phyloP scores from a whole-genome alignment of 2,329 filamentous ascomycete species.

The Scytalidium sp. region DNA sequence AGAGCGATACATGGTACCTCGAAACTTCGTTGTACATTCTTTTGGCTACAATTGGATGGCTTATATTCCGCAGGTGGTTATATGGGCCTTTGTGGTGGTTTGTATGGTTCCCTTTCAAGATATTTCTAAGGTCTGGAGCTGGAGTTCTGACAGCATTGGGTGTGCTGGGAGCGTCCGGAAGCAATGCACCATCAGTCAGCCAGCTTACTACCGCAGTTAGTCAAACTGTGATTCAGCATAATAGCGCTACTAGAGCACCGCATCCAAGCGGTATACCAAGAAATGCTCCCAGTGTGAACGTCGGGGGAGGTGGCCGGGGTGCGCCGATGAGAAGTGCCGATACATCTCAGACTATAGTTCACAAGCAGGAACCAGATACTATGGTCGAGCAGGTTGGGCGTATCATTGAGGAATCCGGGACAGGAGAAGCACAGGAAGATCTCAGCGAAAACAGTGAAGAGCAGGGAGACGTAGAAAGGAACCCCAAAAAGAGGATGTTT shows the following conservation, averaged over 20 bases:
- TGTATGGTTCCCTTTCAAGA: slow-evolving; percentile 74
- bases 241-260: slow-evolving; percentile 16
- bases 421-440: slow-evolving; percentile 23
- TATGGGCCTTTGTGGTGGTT: slow-evolving; percentile 93
- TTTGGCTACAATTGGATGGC: slow-evolving; percentile 73
- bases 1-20: slow-evolving; percentile 97
- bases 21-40: slow-evolving; percentile 86
- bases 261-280: slow-evolving; percentile 9
- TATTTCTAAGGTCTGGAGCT: slow-evolving; percentile 58
- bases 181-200: slow-evolving; percentile 15
- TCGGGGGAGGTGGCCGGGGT: slow-evolving; percentile 33
- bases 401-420: slow-evolving; percentile 41
- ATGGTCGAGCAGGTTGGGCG: slow-evolving; percentile 53
- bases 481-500: slow-evolving; percentile 62
- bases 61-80: slow-evolving; percentile 77
- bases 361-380: slow-evolving; percentile 24
- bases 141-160: slow-evolving; percentile 52
- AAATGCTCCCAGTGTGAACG: slow-evolving; percentile 45
- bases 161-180: slow-evolving; percentile 19
- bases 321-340: slow-evolving; percentile 18
- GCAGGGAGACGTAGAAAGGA: slow-evolving; percentile 29
- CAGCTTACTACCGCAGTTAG: slow-evolving; percentile 6
- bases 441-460: slow-evolving; percentile 29
- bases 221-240: slow-evolving; percentile 12
- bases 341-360: slow-evolving; percentile 11